A percentile compares a stretch with the other conserved stretches of the same genome.
Evolutionary conservation across 495 filamentous ascomycete species (phyloP).

Genomic region (Hypoxylon lienhwacheense): DNA sequence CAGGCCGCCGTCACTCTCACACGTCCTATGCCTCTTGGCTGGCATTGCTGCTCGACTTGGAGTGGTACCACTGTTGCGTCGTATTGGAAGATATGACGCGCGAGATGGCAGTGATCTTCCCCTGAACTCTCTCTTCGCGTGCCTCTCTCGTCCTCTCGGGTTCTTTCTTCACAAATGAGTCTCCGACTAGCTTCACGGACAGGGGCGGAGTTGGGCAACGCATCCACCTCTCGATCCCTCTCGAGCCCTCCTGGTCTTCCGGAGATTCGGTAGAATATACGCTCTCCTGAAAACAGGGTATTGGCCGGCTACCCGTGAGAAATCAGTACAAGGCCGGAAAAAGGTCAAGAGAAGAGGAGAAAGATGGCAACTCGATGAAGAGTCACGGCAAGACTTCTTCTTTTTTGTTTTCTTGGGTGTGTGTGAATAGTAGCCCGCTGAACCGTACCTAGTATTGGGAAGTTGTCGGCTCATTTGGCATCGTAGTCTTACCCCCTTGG

Average conservation of each 20-base stretch:
- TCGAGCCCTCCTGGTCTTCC: slow-evolving; percentile 24
- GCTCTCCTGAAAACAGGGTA: slow-evolving; percentile 26
- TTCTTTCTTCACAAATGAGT: slow-evolving; percentile 4
- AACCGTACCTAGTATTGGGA: slow-evolving; percentile 23
- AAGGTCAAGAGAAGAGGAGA: slow-evolving; percentile 1
- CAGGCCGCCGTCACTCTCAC: background rate
- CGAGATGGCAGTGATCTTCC: slow-evolving; percentile 9
- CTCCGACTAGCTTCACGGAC: slow-evolving; percentile 7
- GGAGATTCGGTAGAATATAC: slow-evolving; percentile 22
- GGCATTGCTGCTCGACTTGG: background rate
- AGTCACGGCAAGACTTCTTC: slow-evolving; percentile 1
- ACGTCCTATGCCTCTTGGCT: background rate
- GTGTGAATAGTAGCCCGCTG: background rate
- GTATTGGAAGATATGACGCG: slow-evolving; percentile 8
- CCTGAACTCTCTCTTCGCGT: slow-evolving; percentile 3
- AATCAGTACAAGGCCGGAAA: slow-evolving; percentile 8
- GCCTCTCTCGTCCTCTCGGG: background rate
- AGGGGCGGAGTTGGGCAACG: slow-evolving; percentile 27
- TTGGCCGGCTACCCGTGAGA: slow-evolving; percentile 2
- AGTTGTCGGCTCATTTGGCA: slow-evolving; percentile 23
- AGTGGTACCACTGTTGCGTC: background rate
- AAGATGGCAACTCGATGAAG: background rate
- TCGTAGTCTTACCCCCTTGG: slow-evolving; percentile 2
- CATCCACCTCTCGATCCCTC: slow-evolving; percentile 28
- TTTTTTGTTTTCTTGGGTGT: too few species aligned